These are phyloP conservation scores for Microbotryomycetes sp. DNA, from an alignment of 1,284 basidiomycete species.

Conservation along the genomic window DNA sequence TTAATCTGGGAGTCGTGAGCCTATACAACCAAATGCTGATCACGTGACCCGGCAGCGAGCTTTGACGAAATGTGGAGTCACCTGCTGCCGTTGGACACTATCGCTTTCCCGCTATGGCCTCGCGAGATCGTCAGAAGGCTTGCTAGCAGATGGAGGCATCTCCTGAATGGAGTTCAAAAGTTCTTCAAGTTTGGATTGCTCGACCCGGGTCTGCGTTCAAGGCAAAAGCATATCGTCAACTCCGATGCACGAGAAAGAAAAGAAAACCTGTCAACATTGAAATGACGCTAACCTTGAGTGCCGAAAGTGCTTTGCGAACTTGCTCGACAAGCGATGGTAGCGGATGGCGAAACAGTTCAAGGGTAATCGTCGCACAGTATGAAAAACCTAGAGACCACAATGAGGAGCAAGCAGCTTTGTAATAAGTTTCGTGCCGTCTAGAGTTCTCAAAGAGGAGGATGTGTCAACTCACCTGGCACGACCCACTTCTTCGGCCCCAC, in stretches of 20 bases:
- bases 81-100: no score
- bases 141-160: no score
- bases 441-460: no score
- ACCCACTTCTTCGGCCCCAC: conserved; percentile 26
- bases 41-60: no score
- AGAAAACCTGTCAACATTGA: no score
- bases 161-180: no score
- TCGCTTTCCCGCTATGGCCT: no score
- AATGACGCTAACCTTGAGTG: conserved; percentile 17
- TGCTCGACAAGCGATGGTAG: conserved; percentile 21
- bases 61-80: no score
- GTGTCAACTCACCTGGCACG: conserved; percentile 29
- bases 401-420: background rate
- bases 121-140: no score
- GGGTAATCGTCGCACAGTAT: conserved; percentile 22
- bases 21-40: no score
- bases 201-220: background rate
- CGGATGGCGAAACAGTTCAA: conserved; percentile 29
- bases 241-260: background rate
- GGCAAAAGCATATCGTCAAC: background rate
- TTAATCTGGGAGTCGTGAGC: no score
- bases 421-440: background rate
- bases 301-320: conserved; percentile 8
- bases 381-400: conserved; percentile 15
- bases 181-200: background rate